Evolutionary conservation across 305 asterid species (phyloP).

Genomic region (Coffea humblotiana): DNA sequence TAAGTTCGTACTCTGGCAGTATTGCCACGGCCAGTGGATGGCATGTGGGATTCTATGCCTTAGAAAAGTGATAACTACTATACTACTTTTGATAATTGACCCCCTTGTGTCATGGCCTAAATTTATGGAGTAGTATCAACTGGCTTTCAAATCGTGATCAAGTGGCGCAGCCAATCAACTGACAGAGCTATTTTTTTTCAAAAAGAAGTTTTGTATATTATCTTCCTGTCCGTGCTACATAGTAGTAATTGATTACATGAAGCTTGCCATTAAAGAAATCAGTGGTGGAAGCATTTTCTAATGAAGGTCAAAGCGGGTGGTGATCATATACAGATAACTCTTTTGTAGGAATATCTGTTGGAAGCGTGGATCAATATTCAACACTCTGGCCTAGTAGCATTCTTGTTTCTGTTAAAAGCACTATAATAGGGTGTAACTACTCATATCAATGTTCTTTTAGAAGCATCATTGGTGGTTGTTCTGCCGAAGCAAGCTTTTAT

Average conservation of each 20-base stretch:
- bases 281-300: background rate
- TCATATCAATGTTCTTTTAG: background rate
- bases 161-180: conserved; percentile 1
- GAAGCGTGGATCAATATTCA: background rate
- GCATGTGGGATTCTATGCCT: background rate
- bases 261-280: conserved; percentile 16
- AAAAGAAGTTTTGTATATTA: background rate
- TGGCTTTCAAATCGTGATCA: background rate
- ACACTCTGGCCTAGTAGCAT: background rate
- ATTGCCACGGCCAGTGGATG: background rate
- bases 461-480: conserved; percentile 2
- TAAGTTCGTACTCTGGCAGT: background rate
- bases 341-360: background rate
- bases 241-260: background rate
- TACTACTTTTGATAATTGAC: background rate
- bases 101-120: background rate
- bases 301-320: background rate
- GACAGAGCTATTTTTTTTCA: background rate
- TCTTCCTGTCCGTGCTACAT: conserved; percentile 5
- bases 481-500: conserved; percentile 2
- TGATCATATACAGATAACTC: background rate
- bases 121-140: background rate
- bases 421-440: background rate
- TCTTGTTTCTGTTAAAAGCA: background rate
- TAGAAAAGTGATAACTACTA: background rate